A percentile compares a stretch with the other conserved stretches of the same genome.
phyloP scores from a whole-genome alignment of 208 protist species.

The Leishmania tropica region DNA sequence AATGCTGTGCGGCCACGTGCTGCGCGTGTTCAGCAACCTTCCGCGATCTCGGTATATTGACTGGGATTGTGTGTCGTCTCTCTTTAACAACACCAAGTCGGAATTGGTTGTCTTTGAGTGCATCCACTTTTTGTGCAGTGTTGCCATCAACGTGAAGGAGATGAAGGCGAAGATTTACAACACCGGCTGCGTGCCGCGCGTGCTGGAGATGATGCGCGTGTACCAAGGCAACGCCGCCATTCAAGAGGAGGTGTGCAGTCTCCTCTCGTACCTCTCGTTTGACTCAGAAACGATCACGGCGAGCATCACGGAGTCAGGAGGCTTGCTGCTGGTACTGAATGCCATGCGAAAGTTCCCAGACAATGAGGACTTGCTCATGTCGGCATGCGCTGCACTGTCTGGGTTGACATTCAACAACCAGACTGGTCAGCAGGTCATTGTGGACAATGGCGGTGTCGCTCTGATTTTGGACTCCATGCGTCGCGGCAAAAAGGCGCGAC shows the following conservation, averaged over 20 bases:
- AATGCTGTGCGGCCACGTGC: constrained; percentile 68
- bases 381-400: constrained; percentile 85
- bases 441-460: constrained; percentile 74
- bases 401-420: constrained; percentile 90
- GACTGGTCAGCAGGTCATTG: constrained; percentile 77
- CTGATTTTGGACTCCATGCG: constrained; percentile 87
- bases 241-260: constrained; percentile 81
- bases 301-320: constrained; percentile 74
- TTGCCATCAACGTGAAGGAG: constrained; percentile 88
- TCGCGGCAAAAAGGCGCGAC: constrained; percentile 65
- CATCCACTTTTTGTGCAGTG: constrained; percentile 79
- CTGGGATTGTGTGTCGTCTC: constrained; percentile 61
- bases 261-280: constrained; percentile 92
- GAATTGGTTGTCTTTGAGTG: constrained; percentile 69
- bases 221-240: constrained; percentile 67
- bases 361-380: constrained; percentile 84
- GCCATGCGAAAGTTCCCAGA: constrained; percentile 80
- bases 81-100: constrained; percentile 71
- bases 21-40: constrained; percentile 87
- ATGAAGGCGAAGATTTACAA: constrained; percentile 80
- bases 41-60: constrained; percentile 77
- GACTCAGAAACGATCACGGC: constrained; percentile 89
- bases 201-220: constrained; percentile 77
- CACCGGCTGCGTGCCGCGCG: constrained; percentile 73
- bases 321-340: constrained; percentile 76